Base-by-base conservation (phyloP, 2,329 filamentous ascomycete genomes). In the Fusarium pininemorale region DNA sequence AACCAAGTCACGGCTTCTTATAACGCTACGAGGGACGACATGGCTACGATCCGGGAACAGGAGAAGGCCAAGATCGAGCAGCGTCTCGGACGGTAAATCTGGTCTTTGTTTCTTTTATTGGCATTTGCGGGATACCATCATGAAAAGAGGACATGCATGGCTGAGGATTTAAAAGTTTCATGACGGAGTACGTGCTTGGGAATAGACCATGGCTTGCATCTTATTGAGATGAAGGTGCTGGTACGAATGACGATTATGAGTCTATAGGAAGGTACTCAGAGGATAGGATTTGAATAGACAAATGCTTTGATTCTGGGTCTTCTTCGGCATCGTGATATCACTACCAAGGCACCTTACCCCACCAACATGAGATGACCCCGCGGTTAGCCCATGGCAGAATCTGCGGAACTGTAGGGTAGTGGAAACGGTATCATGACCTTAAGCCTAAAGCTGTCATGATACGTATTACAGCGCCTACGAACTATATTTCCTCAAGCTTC, bases 1-100 rank as follows among this genome's bases (percentile, higher is more conserved):
- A 98, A 98, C 84, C 94, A 97, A 85, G 91, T 92, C 22, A 90
- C 86, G 58, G 93, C 91, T 5, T 83, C 87, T 7, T 97, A 94
- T 84, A 94, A 99, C 83, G 90, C 94, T 61, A 89, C 88, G 28
- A 92, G 90, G 83, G 94, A 94, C 8, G 96, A 99, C 78, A 79
- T 98, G 50, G 87, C 87, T 55, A 87, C 89, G 55, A 84, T 95
- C 66, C 89, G 86, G 80, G 85, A 90, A 47, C 82, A 87, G 63
- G 94, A 97, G 85, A 91, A 87, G 84, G 80, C 83, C 75, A 95
- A 93, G 88, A 91, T 94, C 73, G 95, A 98, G 87, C 84, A 85
- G 77, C 88, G 93, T 66, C 84, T 97, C 73, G 87, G 83, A 20
- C 73, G 79, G 62, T 82, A 73, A 72, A 75, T 41, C 30, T 30